Evolutionary conservation across 2,329 filamentous ascomycete genomes (phyloP), one percentile per base, ranked within the genome.

Genomic region (Didymella arachidicola): DNA sequence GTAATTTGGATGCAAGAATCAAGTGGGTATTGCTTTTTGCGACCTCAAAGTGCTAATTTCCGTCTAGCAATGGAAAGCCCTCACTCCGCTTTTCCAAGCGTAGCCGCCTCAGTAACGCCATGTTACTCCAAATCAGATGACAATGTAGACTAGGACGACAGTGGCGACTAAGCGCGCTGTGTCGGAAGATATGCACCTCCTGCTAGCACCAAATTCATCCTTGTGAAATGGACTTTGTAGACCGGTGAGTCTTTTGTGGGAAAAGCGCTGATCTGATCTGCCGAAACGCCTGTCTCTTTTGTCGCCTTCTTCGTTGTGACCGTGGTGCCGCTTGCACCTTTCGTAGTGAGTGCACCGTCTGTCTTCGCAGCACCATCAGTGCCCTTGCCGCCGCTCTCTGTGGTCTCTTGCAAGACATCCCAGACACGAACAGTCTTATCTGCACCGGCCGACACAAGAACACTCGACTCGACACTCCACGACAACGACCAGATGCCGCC

Each of bases 221-320:
- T 84, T 3, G 95, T 98, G 71, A 97, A 97, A 71, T 90, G 87
- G 53, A 96, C 93, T 79, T 94, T 95, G 78, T 96, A 91, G 11
- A 98, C 91, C 0, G 94, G 93, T 16, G 90, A 94, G 80, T 96
- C 97, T 85, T 99, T 99, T 4, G 95, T 98, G 0, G 92, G 89
- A 74, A 97, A 98, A 0, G 92, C 93, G 64, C 88, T 92, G 79
- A 99, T 96, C 79, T 98, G 95, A 72, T 99, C 95, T 0, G 93
- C 89, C 0, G 90, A 93, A 43, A 97, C 90, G 70, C 92, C 91
- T 4, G 93, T 91, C 70, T 97, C 94, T 77, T 97, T 97, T 55
- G 86, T 87, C 77, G 92, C 92, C 81, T 96, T 96, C 83, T 77
- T 80, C 30, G 75, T 75, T 3, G 66, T 62, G 2, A 70, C 71